Conservation (phyloP, 1,284 basidiomycete species). For the Papiliotrema terrestris region DNA sequence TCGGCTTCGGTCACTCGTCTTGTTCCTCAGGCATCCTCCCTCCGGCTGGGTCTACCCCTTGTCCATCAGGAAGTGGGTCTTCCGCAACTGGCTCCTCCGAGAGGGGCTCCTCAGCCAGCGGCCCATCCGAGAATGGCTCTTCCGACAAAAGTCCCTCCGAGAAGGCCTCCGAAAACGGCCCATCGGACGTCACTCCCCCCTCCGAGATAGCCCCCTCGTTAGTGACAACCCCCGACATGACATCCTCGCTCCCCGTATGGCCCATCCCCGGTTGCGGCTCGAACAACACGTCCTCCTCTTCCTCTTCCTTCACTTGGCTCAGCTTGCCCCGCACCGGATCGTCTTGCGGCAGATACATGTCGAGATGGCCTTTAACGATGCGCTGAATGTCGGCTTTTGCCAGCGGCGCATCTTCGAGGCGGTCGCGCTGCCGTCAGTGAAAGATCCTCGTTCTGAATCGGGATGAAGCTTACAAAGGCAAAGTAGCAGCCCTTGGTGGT, state of each 20-base stretch:
- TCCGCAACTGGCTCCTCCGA: background rate
- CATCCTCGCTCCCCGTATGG: background rate
- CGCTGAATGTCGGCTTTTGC: conserved; percentile 32
- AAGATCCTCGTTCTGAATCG: no score
- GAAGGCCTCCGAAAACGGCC: background rate
- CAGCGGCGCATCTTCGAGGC: conserved; percentile 16
- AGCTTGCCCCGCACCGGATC: background rate
- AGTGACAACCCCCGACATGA: background rate
- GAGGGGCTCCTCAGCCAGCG: background rate
- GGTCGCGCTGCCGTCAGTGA: conserved; percentile 1
- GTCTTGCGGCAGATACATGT: conserved; percentile 38
- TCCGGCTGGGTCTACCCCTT: no score
- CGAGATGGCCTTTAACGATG: conserved; percentile 33
- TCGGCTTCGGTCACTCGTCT: no score
- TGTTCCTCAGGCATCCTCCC: no score
- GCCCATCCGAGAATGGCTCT: background rate
- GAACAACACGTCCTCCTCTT: background rate
- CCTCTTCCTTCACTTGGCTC: conserved; percentile 1
- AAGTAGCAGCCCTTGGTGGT: conserved; percentile 42
- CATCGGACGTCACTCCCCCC: background rate
- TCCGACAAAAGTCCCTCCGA: background rate
- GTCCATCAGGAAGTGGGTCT: background rate
- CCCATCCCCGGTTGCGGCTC: background rate
- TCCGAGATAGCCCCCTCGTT: background rate
- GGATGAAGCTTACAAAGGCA: conserved; percentile 38